Base-by-base conservation (phyloP, 2,329 filamentous ascomycete species). In the Epichloe glyceriae region DNA sequence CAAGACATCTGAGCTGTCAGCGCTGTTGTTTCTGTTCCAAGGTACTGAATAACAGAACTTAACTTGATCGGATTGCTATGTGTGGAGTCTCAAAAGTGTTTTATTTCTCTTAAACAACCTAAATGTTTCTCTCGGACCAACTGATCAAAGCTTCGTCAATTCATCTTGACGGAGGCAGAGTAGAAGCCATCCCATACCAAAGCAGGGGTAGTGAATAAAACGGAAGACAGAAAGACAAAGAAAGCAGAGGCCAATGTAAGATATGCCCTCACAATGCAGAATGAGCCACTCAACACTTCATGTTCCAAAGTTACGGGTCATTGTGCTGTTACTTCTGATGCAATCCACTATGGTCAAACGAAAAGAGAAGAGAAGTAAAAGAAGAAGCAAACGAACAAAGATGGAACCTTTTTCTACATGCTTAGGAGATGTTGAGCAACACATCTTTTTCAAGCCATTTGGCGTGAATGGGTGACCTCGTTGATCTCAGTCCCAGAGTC, bases 401-500 rank as follows among this genome's bases (percentile, higher is more conserved):
- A 46, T 46, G 17, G 44, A 22, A 33, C 20, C 8, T 43, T 42
- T 11, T 14, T 12, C n/a, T 14, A 20, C 5, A 38, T 49, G 47
- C 10, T 14, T 15, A 20, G 12, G 10, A 34, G 3, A 14, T 30
- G 37, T 19, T 14, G 17, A 19, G 17, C 30, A 17, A 26, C 17
- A 17, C 20, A 33, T 42, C 22, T 7, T 38, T 38, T 30, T 49
- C 41, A 48, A 44, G 44, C 57, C 15, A 55, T 53, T 37, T 57
- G 57, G 22, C 51, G 53, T 22, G 53, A 46, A 49, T 57, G 62
- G 4, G 55, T 48, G 19, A 65, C 54, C 2, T 64, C 61, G 26
- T 62, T 64, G 57, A 69, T 59, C 50, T 70, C 68, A 3, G 64
- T 67, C 15, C 58, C 66, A 7, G 65, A 68, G 51, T 70, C 66